phyloP scores from a whole-genome alignment of 441 rosid genomes.

The Breynia disticha region DNA sequence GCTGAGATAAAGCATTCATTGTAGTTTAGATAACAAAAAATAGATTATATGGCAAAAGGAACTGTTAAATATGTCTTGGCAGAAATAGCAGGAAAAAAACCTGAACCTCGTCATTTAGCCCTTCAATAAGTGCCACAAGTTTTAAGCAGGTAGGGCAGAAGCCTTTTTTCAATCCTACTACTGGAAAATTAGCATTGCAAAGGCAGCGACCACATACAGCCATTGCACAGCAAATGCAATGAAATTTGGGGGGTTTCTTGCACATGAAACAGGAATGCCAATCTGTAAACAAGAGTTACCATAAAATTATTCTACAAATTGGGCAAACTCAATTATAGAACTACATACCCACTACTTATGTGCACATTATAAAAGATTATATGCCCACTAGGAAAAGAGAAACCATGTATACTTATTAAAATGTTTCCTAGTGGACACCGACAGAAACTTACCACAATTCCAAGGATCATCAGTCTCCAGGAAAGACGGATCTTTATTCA shows the following conservation, averaged over 20 bases:
- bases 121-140: constrained; percentile 19
- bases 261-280: constrained; percentile 41
- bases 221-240: constrained; percentile 34
- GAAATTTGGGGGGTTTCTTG: constrained; percentile 16
- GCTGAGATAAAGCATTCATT: too few relatives aligned
- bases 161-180: constrained; percentile 21
- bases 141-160: constrained; percentile 29
- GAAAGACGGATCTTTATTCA: constrained; percentile 18
- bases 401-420: background rate
- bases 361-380: too few relatives aligned
- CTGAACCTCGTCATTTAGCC: constrained; percentile 19
- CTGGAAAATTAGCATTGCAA: constrained; percentile 16
- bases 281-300: constrained; percentile 21
- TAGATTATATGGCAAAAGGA: background rate
- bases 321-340: too few relatives aligned
- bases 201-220: constrained; percentile 31
- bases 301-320: background rate
- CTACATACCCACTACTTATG: background rate
- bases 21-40: too few relatives aligned
- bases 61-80: constrained; percentile 1
- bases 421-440: background rate
- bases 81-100: constrained; percentile 10
- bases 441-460: constrained; percentile 30
- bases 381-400: background rate
- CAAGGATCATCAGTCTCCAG: constrained; percentile 20